Evolutionary conservation across 75 land plant species (phyloP).

Genomic region (Pinus tabuliformis): DNA sequence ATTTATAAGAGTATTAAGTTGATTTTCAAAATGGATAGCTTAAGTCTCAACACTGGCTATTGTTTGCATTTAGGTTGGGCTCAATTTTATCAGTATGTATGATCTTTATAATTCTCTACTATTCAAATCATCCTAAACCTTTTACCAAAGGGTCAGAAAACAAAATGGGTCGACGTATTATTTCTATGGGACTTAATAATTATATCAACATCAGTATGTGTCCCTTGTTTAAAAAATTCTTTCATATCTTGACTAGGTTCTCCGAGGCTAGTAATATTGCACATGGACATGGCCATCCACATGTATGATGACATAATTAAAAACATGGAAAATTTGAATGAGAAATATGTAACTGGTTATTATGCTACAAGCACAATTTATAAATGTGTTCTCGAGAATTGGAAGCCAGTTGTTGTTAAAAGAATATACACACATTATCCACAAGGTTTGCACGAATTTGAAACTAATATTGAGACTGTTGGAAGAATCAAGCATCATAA

Average conservation of each 20-base stretch:
- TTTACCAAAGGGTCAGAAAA: slow-evolving; percentile 38
- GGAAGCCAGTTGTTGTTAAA: slow-evolving; percentile 89
- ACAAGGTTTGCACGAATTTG: slow-evolving; percentile 79
- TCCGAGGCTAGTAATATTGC: slow-evolving; percentile 57
- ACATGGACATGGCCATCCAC: slow-evolving; percentile 97
- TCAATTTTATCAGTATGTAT: slow-evolving; percentile 48
- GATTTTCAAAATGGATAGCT: slow-evolving; percentile 20
- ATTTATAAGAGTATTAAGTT: neutral
- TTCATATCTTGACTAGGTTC: neutral
- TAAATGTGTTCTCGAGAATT: slow-evolving; percentile 90
- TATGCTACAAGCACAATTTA: slow-evolving; percentile 94
- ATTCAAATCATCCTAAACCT: slow-evolving; percentile 33
- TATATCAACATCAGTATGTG: neutral
- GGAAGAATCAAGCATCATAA: slow-evolving; percentile 96
- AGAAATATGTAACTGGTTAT: slow-evolving; percentile 46
- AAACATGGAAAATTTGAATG: slow-evolving; percentile 87
- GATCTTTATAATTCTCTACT: slow-evolving; percentile 51
- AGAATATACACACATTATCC: slow-evolving; percentile 81
- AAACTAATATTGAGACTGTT: slow-evolving; percentile 85
- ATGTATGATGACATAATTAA: slow-evolving; percentile 93
- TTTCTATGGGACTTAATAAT: neutral
- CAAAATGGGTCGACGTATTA: slow-evolving; percentile 17
- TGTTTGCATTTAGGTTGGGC: slow-evolving; percentile 57
- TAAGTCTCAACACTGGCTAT: slow-evolving; percentile 61
- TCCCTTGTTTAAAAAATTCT: no score